Evolutionary conservation across 805 yeast genomes (phyloP).

Genomic region (Candida maltosa): DNA sequence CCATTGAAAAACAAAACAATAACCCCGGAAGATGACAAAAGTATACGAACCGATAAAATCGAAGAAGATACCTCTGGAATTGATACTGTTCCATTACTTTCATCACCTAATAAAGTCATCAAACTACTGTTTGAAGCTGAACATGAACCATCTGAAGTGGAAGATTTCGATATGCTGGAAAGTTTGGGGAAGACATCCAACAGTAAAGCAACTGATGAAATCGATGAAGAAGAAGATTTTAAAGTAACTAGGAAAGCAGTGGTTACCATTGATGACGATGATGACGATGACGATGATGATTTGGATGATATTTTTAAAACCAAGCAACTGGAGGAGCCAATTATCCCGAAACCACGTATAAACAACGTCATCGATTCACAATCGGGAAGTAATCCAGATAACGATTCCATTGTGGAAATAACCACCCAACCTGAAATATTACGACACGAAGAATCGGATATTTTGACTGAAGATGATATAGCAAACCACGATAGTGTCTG

Average conservation of each 20-base stretch:
- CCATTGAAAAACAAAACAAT: neutral
- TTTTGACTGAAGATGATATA: slow-evolving; percentile 12
- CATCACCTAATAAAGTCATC: slow-evolving; percentile 4
- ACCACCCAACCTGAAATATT: slow-evolving; percentile 3
- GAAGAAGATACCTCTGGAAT: slow-evolving; percentile 3
- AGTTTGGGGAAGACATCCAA: too few relatives aligned
- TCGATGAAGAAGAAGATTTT: neutral
- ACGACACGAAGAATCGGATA: slow-evolving; percentile 12
- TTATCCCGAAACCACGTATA: slow-evolving; percentile 9
- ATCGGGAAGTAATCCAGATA: slow-evolving; percentile 8
- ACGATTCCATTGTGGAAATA: neutral
- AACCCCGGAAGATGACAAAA: neutral
- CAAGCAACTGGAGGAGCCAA: slow-evolving; percentile 1
- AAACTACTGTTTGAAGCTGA: neutral
- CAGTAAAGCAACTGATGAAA: neutral
- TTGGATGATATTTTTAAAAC: neutral
- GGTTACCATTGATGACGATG: neutral
- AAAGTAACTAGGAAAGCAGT: neutral
- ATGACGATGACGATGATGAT: slow-evolving; percentile 3
- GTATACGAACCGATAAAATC: neutral
- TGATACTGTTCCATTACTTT: slow-evolving; percentile 4
- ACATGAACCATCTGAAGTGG: slow-evolving; percentile 4
- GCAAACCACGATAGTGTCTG: slow-evolving; percentile 40
- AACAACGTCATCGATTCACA: slow-evolving; percentile 14
- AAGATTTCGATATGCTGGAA: slow-evolving; percentile 1